Evolutionary conservation across 2,329 filamentous ascomycete species (phyloP), one percentile per base, ranked within the genome.

Genomic region (Hypoxylon rubiginosum): DNA sequence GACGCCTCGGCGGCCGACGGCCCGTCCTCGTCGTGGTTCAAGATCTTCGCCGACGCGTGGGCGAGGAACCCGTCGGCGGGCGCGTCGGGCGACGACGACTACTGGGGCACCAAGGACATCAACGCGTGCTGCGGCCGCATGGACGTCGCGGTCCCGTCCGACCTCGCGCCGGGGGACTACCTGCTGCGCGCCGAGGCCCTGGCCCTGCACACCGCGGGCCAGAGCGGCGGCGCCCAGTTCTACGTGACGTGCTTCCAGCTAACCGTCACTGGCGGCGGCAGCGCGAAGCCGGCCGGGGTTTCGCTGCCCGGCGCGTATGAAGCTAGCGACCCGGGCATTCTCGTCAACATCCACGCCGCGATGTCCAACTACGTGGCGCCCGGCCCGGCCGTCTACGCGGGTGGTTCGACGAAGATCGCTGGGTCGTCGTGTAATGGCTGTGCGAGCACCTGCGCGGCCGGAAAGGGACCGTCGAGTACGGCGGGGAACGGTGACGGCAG

Each of bases 31-130:
- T 71, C 73, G 1, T 83, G 80, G 81, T 83, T 83, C 75, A 84
- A 84, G 74, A 76, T 83, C 66, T 81, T 78, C 67, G 76, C 76
- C 49, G 78, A 82, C 69, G 80, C 81, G 0, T 83, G 81, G 81
- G 74, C 77, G 19, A 73, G 75, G 66, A 77, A 76, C 30, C 17
- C n/a, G n/a, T n/a, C 77, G 2, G 51, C 68, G 0, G 78, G 77
- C 13, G 43, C 51, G 21, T 81, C 79, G 15, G 81, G 81, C 34
- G 79, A 81, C 39, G 77, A 79, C 63, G 83, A 84, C 69, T 77
- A 74, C 72, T 85, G 83, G 83, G 83, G 82, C 43, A 81, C 78
- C 43, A 77, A 81, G 66, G 79, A 82, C 61, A 73, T 82, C 26
- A 81, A 81, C 72, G 66, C 63, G 17, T 81, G 79, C 75, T 82